Conservation (phyloP, 768 basidiomycete species). For the Boletus eberwhitei region DNA sequence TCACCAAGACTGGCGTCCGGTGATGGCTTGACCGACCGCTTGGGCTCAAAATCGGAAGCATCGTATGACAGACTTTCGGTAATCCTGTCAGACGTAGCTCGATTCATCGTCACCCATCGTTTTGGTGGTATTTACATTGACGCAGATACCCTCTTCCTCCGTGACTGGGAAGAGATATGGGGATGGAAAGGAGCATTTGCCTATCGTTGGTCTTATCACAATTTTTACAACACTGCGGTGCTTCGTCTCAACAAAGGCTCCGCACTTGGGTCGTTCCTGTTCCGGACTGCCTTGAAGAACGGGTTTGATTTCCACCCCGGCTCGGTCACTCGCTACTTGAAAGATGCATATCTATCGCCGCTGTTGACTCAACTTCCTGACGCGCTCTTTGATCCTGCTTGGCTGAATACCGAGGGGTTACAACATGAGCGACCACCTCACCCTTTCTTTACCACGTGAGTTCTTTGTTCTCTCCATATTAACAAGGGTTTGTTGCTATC, state of each 20-base stretch:
- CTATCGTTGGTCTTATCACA: slow-evolving; percentile 89
- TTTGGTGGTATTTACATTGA: slow-evolving; percentile 95
- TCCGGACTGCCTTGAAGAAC: slow-evolving; percentile 89
- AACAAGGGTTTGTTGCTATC: background rate
- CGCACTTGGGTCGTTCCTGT: slow-evolving; percentile 85
- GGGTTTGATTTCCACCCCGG: slow-evolving; percentile 94
- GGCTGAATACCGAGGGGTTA: slow-evolving; percentile 88
- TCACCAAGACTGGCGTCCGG: slow-evolving; percentile 15
- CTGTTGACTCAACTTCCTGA: slow-evolving; percentile 82
- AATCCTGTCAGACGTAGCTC: slow-evolving; percentile 92
- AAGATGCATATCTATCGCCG: slow-evolving; percentile 75
- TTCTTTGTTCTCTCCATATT: background rate
- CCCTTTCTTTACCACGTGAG: slow-evolving; percentile 84
- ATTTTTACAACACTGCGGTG: slow-evolving; percentile 93
- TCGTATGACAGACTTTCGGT: slow-evolving; percentile 81
- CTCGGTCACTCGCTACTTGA: slow-evolving; percentile 82
- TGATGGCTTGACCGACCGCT: slow-evolving; percentile 36
- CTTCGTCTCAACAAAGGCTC: slow-evolving; percentile 85
- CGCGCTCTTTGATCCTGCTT: slow-evolving; percentile 90
- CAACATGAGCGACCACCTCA: slow-evolving; percentile 90
- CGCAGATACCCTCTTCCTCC: slow-evolving; percentile 86
- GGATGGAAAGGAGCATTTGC: slow-evolving; percentile 94
- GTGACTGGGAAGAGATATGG: slow-evolving; percentile 98
- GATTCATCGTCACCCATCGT: slow-evolving; percentile 91
- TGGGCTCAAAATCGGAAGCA: slow-evolving; percentile 54